phyloP scores from a whole-genome alignment of 768 basidiomycete genomes.

The Boletus edulis region DNA sequence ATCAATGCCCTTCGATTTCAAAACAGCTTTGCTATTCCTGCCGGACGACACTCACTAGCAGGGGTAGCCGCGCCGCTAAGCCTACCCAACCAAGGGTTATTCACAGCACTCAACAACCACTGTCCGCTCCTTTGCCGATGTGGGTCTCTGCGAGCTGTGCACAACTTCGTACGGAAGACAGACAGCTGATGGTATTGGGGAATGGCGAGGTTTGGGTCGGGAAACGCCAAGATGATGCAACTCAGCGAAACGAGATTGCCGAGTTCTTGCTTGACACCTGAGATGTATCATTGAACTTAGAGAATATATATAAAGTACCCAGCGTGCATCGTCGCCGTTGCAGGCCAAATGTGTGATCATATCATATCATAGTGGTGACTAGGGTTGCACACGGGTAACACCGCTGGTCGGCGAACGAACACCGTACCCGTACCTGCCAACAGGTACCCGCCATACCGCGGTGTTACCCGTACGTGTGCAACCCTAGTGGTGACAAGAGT shows the following conservation, averaged over 20 bases:
- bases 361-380: no score
- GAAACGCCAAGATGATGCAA: constrained; percentile 29
- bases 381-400: no score
- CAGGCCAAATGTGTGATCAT: no score
- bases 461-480: no score
- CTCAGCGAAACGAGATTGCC: constrained; percentile 38
- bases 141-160: constrained; percentile 33
- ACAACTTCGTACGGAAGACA: constrained; percentile 1
- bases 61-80: constrained; percentile 43
- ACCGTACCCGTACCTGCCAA: no score
- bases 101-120: constrained; percentile 7
- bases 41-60: constrained; percentile 58
- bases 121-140: constrained; percentile 19
- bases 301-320: background rate
- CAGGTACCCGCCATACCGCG: no score
- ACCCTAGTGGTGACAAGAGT: no score
- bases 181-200: background rate
- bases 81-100: constrained; percentile 1
- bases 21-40: constrained; percentile 61
- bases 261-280: constrained; percentile 38
- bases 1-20: constrained; percentile 31
- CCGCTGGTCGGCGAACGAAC: no score
- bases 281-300: background rate
- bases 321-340: background rate
- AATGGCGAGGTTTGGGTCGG: constrained; percentile 32